Conservation (phyloP, 129 eudicot species). For the Arctium lappa region DNA sequence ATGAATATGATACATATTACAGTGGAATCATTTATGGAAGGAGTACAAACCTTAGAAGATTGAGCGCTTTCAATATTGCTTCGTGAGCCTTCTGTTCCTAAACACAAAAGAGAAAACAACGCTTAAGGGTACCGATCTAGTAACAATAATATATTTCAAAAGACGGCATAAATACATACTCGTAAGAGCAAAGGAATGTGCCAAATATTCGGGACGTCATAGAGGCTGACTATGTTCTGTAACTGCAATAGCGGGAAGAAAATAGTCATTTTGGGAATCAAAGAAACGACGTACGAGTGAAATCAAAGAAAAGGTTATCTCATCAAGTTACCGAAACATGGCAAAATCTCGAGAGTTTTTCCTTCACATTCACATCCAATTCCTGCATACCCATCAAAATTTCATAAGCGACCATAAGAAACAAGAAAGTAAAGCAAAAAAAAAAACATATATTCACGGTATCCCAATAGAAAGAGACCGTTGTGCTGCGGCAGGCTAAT, state of each 20-base stretch:
- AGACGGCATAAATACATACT: slow-evolving; percentile 33
- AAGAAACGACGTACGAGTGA: slow-evolving; percentile 11
- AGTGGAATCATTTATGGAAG: neutral
- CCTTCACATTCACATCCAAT: slow-evolving; percentile 75
- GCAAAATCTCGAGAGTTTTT: slow-evolving; percentile 91
- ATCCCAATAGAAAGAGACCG: slow-evolving; percentile 28
- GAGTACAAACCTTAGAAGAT: slow-evolving; percentile 60
- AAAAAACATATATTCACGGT: neutral
- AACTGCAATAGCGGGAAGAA: slow-evolving; percentile 34
- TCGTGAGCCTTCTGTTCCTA: slow-evolving; percentile 98
- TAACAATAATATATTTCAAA: neutral
- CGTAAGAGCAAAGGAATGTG: slow-evolving; percentile 78
- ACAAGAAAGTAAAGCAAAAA: neutral
- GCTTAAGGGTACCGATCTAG: neutral
- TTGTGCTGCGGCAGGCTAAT: slow-evolving; percentile 92
- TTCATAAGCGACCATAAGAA: neutral
- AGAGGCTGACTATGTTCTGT: slow-evolving; percentile 69
- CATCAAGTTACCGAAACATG: slow-evolving; percentile 82
- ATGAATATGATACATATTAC: neutral
- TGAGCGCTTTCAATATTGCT: slow-evolving; percentile 80
- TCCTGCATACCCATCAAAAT: slow-evolving; percentile 43
- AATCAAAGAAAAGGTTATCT: neutral
- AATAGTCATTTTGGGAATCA: neutral
- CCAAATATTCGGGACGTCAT: slow-evolving; percentile 95
- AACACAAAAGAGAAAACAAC: neutral